Evolutionary conservation across 176 grass and related monocot species (phyloP), one percentile per base, ranked within the genome.

Genomic region (Bonia amplexicaulis): DNA sequence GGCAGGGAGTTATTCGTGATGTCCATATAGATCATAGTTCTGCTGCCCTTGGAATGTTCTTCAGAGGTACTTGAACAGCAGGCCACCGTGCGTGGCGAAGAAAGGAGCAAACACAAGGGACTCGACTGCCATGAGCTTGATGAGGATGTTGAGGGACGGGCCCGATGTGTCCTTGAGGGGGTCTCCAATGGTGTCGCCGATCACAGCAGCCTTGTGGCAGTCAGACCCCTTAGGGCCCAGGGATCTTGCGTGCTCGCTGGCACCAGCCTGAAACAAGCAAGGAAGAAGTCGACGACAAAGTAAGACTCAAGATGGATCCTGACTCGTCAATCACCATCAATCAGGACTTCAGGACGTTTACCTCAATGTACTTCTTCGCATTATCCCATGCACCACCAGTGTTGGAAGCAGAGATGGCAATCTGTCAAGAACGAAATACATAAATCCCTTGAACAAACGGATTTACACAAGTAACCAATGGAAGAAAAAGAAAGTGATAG

Each of bases 341-440:
- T 37, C 12, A 69, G 25, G 61, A 33, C 12, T 68, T 59, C 47
- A 23, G 44, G 53, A 40, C 20, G 45, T 41, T 91, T 84, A 97
- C 94, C 94, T 97, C 94, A 42, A 97, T 97, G 80, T 97, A 97
- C 74, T 97, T 97, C 91, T 97, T 97, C 62, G 94, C 94, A 27
- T 97, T 93, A 71, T 97, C 91, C 91, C 94, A 97, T 58, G 94
- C 94, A 71, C 94, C 94, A 82, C 94, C 94, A 10, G 94, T 93
- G 87, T 97, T 97, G 66, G 94, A 97, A 78, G 94, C 91, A 72
- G 94, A 97, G 55, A 97, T 92, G 68, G 94, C 94, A 74, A 97
- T 90, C 94, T 94, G 87, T 49, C 29, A 13, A 74, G 9, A n/a
- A 31, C 12, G 1, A 87, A 54, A 68, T 35, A 15, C 29, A 80